phyloP scores from a whole-genome alignment of 192 early-diverging fungal species.

The Coemansia sp. region DNA sequence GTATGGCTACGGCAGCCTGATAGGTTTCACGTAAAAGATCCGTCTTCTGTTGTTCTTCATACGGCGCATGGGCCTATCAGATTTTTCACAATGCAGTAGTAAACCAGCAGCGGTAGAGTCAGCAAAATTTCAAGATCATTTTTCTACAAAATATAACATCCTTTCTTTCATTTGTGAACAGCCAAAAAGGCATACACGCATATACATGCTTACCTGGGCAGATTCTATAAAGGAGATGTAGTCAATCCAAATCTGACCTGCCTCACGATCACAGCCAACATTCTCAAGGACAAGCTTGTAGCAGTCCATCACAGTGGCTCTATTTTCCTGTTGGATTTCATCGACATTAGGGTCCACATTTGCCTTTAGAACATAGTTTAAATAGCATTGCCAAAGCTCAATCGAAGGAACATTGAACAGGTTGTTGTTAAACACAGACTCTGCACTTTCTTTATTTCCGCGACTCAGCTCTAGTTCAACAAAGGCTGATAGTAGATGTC shows the following conservation, averaged over 20 bases:
- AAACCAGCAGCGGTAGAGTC: no score
- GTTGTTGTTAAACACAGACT: conserved; percentile 80
- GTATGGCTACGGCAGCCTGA: conserved; percentile 83
- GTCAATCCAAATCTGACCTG: conserved; percentile 85
- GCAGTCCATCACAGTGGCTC: conserved; percentile 70
- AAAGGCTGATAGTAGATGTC: conserved; percentile 76
- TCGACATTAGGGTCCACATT: conserved; percentile 60
- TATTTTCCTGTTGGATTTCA: conserved; percentile 58
- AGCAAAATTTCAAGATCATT: no score
- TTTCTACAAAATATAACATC: background rate
- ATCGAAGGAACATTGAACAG: conserved; percentile 79
- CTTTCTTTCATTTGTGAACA: background rate
- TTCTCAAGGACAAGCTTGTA: conserved; percentile 88
- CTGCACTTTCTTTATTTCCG: conserved; percentile 70
- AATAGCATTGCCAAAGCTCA: conserved; percentile 85
- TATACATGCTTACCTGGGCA: conserved; percentile 60
- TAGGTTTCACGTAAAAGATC: conserved; percentile 79
- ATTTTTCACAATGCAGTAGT: background rate
- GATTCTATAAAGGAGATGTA: conserved; percentile 80
- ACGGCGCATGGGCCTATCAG: conserved; percentile 48
- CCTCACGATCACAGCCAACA: conserved; percentile 84
- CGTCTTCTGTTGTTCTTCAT: conserved; percentile 91
- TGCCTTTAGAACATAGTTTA: conserved; percentile 79
- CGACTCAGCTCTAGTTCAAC: conserved; percentile 80
- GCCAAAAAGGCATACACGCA: no score